These are phyloP conservation scores for Trichophyton simii DNA, from an alignment of 2,329 filamentous ascomycete species.

Conservation along the genomic window DNA sequence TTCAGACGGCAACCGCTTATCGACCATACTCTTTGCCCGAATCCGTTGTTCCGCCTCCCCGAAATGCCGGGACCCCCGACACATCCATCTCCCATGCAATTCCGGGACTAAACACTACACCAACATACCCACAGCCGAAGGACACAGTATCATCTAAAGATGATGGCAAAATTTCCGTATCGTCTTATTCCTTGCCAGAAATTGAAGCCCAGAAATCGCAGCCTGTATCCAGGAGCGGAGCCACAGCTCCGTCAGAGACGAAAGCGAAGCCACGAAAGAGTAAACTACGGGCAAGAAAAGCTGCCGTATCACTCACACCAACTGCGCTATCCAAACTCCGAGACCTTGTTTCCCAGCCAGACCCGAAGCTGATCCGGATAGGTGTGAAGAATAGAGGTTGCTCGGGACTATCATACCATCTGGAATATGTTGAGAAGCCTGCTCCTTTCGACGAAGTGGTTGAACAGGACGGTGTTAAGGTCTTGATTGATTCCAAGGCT, in stretches of 20 bases:
- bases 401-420: constrained; percentile 81
- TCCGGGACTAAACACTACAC: constrained; percentile 37
- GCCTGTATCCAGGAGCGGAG: constrained; percentile 24
- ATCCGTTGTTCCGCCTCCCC: constrained; percentile 41
- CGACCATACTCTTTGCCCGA: constrained; percentile 47
- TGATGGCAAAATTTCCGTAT: constrained; percentile 19
- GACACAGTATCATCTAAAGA: neutral
- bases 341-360: constrained; percentile 65
- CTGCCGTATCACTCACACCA: constrained; percentile 75
- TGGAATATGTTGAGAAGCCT: constrained; percentile 90
- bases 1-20: constrained; percentile 55
- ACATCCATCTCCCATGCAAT: constrained; percentile 47
- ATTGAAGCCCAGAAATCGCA: constrained; percentile 55
- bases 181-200: constrained; percentile 44
- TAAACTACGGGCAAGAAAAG: constrained; percentile 71
- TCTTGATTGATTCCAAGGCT: constrained; percentile 93
- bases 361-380: constrained; percentile 86
- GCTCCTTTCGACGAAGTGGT: constrained; percentile 81
- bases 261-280: constrained; percentile 46
- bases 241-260: constrained; percentile 22
- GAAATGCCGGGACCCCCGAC: constrained; percentile 47
- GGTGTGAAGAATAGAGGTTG: constrained; percentile 90
- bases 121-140: constrained; percentile 26
- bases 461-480: constrained; percentile 90
- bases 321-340: constrained; percentile 68